A percentile compares a stretch with the other conserved stretches of the same genome.
phyloP scores from a whole-genome alignment of 2,329 filamentous ascomycete genomes.

The Exophiala lecanii-corni region DNA sequence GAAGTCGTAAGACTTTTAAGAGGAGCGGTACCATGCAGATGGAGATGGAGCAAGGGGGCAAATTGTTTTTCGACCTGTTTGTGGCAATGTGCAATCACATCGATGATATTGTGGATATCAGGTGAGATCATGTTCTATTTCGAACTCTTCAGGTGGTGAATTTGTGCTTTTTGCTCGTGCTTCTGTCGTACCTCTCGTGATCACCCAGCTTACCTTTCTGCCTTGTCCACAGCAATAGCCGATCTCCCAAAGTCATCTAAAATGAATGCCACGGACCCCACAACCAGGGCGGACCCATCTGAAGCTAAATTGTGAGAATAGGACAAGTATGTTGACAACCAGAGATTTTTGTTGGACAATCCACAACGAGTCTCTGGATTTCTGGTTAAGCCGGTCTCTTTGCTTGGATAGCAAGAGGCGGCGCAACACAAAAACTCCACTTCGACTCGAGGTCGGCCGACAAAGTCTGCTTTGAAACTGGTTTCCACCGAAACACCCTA shows the following conservation, averaged over 20 bases:
- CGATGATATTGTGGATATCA: conserved; percentile 87
- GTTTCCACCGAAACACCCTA: conserved; percentile 38
- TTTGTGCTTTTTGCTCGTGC: conserved; percentile 14
- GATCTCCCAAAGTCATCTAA: conserved; percentile 53
- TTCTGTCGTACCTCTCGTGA: conserved; percentile 11
- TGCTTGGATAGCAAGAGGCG: conserved; percentile 25
- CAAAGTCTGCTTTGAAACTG: conserved; percentile 33
- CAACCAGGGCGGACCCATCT: conserved; percentile 31
- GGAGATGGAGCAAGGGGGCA: conserved; percentile 93
- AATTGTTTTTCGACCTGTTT: conserved; percentile 97
- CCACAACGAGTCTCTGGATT: conserved; percentile 28
- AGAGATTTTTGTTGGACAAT: conserved; percentile 31
- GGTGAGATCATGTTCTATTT: conserved; percentile 49
- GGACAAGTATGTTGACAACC: conserved; percentile 29
- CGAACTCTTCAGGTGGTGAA: too few relatives aligned
- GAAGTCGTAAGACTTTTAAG: conserved; percentile 96
- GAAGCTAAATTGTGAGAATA: conserved; percentile 30
- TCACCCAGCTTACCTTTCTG: conserved; percentile 23
- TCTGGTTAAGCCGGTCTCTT: conserved; percentile 21
- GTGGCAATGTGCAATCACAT: conserved; percentile 98
- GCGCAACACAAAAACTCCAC: conserved; percentile 30
- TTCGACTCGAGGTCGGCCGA: conserved; percentile 44
- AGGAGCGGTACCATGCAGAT: conserved; percentile 97
- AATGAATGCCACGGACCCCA: conserved; percentile 5
- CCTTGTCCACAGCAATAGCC: conserved; percentile 42